Evolutionary conservation across 164 flowering plant genomes (phyloP), one percentile per base, ranked within the genome.

Genomic region (Nymphaea colorata): DNA sequence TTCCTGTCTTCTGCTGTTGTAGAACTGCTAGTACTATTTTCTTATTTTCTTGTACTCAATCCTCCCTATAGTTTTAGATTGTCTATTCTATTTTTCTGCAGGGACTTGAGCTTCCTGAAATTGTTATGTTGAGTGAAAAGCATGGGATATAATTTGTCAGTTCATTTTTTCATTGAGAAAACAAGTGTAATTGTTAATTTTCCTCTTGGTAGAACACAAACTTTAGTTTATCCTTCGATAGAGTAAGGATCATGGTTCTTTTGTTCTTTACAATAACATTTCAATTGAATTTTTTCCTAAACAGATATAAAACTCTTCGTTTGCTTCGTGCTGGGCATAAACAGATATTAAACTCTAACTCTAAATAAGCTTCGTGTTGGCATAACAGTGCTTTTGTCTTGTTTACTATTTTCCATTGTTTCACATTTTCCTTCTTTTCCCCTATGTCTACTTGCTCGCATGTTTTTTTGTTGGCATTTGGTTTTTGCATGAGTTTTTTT

Each of bases 331-430:
- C 36, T 25, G 36, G 36, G 36, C 36, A 0, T 25, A 25, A 25
- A 25, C 36, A 25, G 1, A 25, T 25, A 25, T 25, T 25, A 25
- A 25, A 87, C 95, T 43, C 87, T 94, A 7, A 85, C 91, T 68
- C 69, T 94, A 42, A 94, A 93, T 70, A 93, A 90, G 76, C 89
- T 90, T 59, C 92, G 98, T 43, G 96, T 94, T 67, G 97, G 96
- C 75, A 85, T 93, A 66, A 90, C 90, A 97, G 98, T 90, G 64
- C 42, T 42, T 61, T 61, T 17, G 7, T 61, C 64, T 2, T 61
- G 2, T 61, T 11, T 61, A 5, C 64, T 61, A 17, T 17, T 61
- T 11, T 61, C n/a, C n/a, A 17, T 61, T 61, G 41, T 3, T 61
- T 17, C 6, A 10, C 17, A 61, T 25, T 25, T 25, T 25, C 36